A percentile compares a stretch with the other conserved stretches of the same genome.
phyloP scores from a whole-genome alignment of 2,329 filamentous ascomycete genomes.

The Thielaviopsis ethacetica region DNA sequence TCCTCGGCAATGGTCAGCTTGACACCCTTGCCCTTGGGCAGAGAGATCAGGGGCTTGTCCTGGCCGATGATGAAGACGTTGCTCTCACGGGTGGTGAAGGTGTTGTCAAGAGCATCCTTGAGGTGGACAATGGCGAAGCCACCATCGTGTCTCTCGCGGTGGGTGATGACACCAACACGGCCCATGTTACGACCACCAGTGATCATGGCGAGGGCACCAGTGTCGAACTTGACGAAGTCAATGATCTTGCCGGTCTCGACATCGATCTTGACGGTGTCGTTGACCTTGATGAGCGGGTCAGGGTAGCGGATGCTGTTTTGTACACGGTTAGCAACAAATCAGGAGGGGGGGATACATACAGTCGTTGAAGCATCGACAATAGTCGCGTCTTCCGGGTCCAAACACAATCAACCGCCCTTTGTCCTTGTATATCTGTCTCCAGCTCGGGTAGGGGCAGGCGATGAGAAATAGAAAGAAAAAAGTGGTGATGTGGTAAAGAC shows the following conservation, averaged over 20 bases:
- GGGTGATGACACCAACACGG: constrained; percentile 99
- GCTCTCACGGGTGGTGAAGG: constrained; percentile 95
- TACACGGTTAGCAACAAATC: constrained; percentile 23
- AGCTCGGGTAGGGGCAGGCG: constrained; percentile 4
- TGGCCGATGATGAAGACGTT: constrained; percentile 99
- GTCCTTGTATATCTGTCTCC: not conserved
- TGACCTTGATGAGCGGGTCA: constrained; percentile 96
- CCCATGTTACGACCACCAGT: constrained; percentile 99
- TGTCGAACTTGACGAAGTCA: constrained; percentile 98
- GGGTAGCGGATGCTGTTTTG: constrained; percentile 87
- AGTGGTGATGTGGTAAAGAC: constrained; percentile 9
- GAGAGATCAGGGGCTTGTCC: constrained; percentile 98
- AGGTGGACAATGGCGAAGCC: constrained; percentile 99
- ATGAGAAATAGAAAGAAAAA: constrained; percentile 3
- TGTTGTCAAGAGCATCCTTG: constrained; percentile 99
- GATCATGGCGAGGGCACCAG: constrained; percentile 92
- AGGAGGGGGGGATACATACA: constrained; percentile 29
- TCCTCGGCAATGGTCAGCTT: constrained; percentile 99
- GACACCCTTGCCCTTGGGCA: constrained; percentile 99
- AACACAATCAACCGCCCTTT: not conserved
- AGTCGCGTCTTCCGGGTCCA: constrained; percentile 8
- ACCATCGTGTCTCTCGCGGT: constrained; percentile 99
- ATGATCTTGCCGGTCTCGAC: constrained; percentile 91
- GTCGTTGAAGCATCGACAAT: constrained; percentile 29
- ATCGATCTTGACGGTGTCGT: constrained; percentile 99